A percentile compares a stretch with the other conserved stretches of the same genome.
These are phyloP conservation scores for Boletus eberwhitei DNA, from an alignment of 768 basidiomycete genomes.

Conservation along the genomic window DNA sequence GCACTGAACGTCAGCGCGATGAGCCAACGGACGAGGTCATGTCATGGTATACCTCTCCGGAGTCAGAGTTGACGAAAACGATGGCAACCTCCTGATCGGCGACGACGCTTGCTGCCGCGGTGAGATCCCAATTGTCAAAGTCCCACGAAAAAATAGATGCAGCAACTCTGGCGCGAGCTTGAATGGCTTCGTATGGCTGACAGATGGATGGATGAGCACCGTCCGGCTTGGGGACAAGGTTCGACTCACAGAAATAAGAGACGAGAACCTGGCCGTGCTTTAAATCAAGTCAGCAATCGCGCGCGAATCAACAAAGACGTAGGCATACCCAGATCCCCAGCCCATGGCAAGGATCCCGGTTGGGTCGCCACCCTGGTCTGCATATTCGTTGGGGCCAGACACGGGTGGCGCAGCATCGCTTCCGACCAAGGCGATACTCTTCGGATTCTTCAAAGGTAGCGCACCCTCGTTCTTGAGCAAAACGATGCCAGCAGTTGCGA, in stretches of 20 bases:
- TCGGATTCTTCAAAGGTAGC: conserved; percentile 58
- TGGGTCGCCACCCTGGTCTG: conserved; percentile 54
- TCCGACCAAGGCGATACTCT: conserved; percentile 60
- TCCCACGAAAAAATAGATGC: conserved; percentile 65
- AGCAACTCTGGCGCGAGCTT: conserved; percentile 63
- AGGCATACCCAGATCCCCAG: conserved; percentile 75
- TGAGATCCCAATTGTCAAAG: conserved; percentile 66
- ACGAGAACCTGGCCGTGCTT: conserved; percentile 71
- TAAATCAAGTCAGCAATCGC: background rate
- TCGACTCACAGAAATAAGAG: conserved; percentile 64
- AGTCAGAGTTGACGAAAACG: conserved; percentile 81
- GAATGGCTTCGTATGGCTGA: conserved; percentile 79
- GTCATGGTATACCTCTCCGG: conserved; percentile 56
- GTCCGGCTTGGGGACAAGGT: background rate
- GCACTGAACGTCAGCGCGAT: conserved; percentile 5
- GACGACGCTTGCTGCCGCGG: conserved; percentile 45
- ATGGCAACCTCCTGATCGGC: conserved; percentile 59
- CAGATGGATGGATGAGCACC: background rate
- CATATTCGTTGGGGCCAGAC: conserved; percentile 68
- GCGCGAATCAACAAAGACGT: background rate
- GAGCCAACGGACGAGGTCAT: too few relatives aligned
- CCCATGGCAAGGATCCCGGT: conserved; percentile 84
- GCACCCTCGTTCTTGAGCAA: conserved; percentile 63
- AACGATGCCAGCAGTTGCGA: conserved; percentile 64
- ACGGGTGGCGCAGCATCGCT: conserved; percentile 61